Evolutionary conservation across 148 eudicot species (phyloP), one percentile per base, ranked within the genome.

Genomic region (Chenopodium suecicum): DNA sequence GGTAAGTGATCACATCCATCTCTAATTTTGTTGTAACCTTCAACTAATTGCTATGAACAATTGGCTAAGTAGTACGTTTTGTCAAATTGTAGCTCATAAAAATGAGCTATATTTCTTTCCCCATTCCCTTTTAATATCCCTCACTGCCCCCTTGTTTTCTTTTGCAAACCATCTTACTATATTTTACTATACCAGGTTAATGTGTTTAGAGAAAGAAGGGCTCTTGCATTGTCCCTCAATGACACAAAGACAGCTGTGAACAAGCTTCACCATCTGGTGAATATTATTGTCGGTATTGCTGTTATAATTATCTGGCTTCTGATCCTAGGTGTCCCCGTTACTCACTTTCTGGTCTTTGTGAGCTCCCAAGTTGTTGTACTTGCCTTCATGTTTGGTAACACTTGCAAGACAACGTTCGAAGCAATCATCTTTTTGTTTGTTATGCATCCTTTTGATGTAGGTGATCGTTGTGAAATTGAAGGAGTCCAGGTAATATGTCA

Each of bases 201-300:
- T 71, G 94, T 89, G 79, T 94, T 91, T 69, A 85, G 90, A 79
- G 98, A 94, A 83, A 82, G 93, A 37, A 86, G 94, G 79, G 96
- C 98, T 27, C 93, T 94, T 70, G 92, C 98, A 29, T 88, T 92
- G 54, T 94, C 98, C 27, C 90, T 94, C 32, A 88, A 91, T 46
- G 94, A 94, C 77, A 94, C 98, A 58, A 94, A 94, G 86, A 91
- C 94, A n/a, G 97, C 97, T 0, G 92, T 94, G 37, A 89, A 90
- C 88, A 91, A 89, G 79, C 90, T 94, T 79, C 96, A 94, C 82
- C 90, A 87, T 4, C 85, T 92, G 85, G 83, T 88, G 79, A 91
- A 90, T 68, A 84, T 88, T 22, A 41, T 87, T 47, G 91, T 94
- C 27, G 89, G 88, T 16, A 44, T 89, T 52, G 73, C 87, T 20